Conservation (phyloP, 371 early-diverging fungal genomes). For the Mortierella sp. region DNA sequence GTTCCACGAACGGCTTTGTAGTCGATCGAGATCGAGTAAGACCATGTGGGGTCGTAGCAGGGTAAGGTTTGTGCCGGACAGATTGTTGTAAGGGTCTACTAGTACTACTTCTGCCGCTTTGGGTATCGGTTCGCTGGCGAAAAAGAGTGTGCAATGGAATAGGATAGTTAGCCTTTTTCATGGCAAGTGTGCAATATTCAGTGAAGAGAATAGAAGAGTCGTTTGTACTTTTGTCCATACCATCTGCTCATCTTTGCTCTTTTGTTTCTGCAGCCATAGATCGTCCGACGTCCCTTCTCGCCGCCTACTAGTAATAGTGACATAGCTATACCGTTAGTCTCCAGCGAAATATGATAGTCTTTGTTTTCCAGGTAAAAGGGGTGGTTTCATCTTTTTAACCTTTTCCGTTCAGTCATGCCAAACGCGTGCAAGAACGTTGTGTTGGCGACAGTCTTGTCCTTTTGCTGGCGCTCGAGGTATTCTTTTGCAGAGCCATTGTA, state of each 20-base stretch:
- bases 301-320: not conserved
- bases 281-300: constrained; percentile 17
- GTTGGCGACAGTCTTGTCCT: constrained; percentile 24
- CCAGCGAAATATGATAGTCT: no score
- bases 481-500: constrained; percentile 47
- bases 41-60: constrained; percentile 1
- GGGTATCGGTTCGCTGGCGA: not conserved
- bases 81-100: constrained; percentile 11
- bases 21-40: constrained; percentile 8
- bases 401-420: constrained; percentile 21
- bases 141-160: not conserved
- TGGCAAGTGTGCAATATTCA: no score
- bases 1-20: constrained; percentile 28
- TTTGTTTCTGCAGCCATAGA: constrained; percentile 15
- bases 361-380: no score
- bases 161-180: no score
- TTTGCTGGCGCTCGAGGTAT: constrained; percentile 29
- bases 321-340: not conserved
- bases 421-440: constrained; percentile 33
- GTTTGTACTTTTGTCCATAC: no score
- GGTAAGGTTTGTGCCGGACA: constrained; percentile 17
- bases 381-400: not conserved
- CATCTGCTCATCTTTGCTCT: constrained; percentile 6
- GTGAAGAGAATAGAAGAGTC: no score
- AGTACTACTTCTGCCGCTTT: constrained; percentile 1